Percentiles rank a stretch among this genome's conserved stretches.
phyloP scores from a whole-genome alignment of 1,139 yeast species.

The Yamadazyma buinensis region DNA sequence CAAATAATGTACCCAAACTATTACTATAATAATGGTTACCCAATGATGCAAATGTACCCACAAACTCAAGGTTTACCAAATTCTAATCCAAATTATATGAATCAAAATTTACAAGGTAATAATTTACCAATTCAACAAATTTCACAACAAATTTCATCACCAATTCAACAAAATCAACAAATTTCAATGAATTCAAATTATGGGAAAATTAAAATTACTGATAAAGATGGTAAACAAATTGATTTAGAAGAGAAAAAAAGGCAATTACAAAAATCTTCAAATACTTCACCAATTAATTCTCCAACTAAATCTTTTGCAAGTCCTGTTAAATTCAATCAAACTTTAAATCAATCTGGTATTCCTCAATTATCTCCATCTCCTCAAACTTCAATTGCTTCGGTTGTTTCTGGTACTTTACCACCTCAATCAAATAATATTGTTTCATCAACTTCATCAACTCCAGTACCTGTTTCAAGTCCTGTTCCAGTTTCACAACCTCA shows the following conservation, averaged over 20 bases:
- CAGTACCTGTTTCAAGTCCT: constrained; percentile 6
- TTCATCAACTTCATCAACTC: not conserved
- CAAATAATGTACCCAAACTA: constrained; percentile 19
- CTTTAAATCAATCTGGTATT: constrained; percentile 10
- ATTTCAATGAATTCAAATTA: not conserved
- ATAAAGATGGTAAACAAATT: constrained; percentile 45
- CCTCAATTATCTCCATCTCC: constrained; percentile 9
- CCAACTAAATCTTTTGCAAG: constrained; percentile 12
- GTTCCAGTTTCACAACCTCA: constrained; percentile 5
- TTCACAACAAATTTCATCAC: constrained; percentile 4
- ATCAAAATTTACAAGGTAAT: constrained; percentile 10
- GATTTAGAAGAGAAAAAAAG: constrained; percentile 44
- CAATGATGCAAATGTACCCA: constrained; percentile 12
- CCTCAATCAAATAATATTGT: not conserved
- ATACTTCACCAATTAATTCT: constrained; percentile 18
- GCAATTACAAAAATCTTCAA: constrained; percentile 14
- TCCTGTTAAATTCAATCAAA: constrained; percentile 10
- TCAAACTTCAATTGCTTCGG: constrained; percentile 5
- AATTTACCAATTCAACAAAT: constrained; percentile 5
- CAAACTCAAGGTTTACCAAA: constrained; percentile 6
- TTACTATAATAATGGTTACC: constrained; percentile 16
- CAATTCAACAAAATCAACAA: not conserved
- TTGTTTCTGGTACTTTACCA: constrained; percentile 8
- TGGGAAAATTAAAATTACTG: constrained; percentile 34
- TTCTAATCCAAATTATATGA: constrained; percentile 9